Conservation (phyloP, 495 filamentous ascomycete species). For the Trichoderma erinaceum region DNA sequence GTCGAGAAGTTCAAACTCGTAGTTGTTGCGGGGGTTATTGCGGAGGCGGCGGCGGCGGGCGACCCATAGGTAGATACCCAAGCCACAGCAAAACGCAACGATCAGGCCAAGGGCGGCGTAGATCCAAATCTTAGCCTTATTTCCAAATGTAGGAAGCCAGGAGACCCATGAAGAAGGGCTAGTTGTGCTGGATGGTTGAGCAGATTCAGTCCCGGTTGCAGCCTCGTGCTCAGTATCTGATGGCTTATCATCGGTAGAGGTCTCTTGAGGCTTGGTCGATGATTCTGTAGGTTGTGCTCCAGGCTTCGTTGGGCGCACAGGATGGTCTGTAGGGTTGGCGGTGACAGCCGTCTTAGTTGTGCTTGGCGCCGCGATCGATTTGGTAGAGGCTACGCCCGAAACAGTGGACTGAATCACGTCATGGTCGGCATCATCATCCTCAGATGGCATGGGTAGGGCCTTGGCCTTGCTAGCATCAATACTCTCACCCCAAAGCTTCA, state of each 20-base stretch:
- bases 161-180: conserved; percentile 60
- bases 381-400: conserved; percentile 35
- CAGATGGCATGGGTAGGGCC: conserved; percentile 74
- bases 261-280: conserved; percentile 17
- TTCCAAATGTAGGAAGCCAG: conserved; percentile 92
- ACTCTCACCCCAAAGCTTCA: conserved; percentile 88
- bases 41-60: conserved; percentile 69
- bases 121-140: conserved; percentile 89
- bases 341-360: conserved; percentile 27
- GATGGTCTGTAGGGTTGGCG: conserved; percentile 60
- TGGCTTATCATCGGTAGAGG: conserved; percentile 21
- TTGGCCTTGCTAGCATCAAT: conserved; percentile 65
- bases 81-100: conserved; percentile 69
- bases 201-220: conserved; percentile 22
- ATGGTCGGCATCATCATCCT: conserved; percentile 78
- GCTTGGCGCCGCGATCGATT: conserved; percentile 25
- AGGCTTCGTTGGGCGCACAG: conserved; percentile 66
- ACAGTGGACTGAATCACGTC: conserved; percentile 44
- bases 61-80: conserved; percentile 74
- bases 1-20: conserved; percentile 90
- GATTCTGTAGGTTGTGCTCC: conserved; percentile 38
- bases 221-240: conserved; percentile 24
- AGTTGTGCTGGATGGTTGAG: conserved; percentile 39
- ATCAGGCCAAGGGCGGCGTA: conserved; percentile 82
- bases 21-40: conserved; percentile 73